phyloP scores from a whole-genome alignment of 495 filamentous ascomycete genomes.

The Mycothermus thermophilus region DNA sequence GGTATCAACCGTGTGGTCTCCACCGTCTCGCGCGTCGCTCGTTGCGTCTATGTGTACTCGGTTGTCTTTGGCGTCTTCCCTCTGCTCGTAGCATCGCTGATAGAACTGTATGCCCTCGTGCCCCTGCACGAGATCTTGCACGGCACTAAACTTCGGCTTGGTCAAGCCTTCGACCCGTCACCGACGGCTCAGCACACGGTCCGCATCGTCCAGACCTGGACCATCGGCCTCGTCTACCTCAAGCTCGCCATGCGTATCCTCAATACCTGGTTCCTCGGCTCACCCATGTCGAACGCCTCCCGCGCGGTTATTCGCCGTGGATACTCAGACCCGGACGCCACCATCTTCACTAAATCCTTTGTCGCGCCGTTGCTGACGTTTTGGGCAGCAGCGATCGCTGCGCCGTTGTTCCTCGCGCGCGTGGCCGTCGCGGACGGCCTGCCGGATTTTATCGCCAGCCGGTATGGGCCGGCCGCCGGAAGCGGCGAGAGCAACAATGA shows the following conservation, averaged over 20 bases:
- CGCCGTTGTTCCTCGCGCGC: slow-evolving; percentile 35
- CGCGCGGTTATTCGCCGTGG: slow-evolving; percentile 62
- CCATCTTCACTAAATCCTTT: slow-evolving; percentile 68
- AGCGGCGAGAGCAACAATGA: slow-evolving; percentile 13
- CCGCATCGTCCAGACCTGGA: slow-evolving; percentile 87
- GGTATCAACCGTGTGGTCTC: slow-evolving; percentile 17
- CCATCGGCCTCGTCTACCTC: slow-evolving; percentile 80
- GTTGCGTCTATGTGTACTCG: slow-evolving; percentile 56
- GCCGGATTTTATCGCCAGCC: slow-evolving; percentile 9
- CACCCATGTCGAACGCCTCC: slow-evolving; percentile 58
- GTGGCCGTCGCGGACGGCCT: slow-evolving; percentile 17
- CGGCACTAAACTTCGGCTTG: too few species aligned
- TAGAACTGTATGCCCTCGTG: slow-evolving; percentile 81
- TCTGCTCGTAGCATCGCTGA: slow-evolving; percentile 62
- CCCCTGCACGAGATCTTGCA: slow-evolving; percentile 76
- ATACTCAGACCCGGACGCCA: slow-evolving; percentile 66
- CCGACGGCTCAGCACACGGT: slow-evolving; percentile 51
- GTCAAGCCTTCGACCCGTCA: too few species aligned
- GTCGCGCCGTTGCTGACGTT: slow-evolving; percentile 55
- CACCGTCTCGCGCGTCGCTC: slow-evolving; percentile 16
- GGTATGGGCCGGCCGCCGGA: slow-evolving; percentile 1
- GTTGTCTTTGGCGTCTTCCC: slow-evolving; percentile 66
- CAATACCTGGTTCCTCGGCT: slow-evolving; percentile 43
- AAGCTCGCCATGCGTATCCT: slow-evolving; percentile 67
- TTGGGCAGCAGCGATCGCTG: slow-evolving; percentile 41